Evolutionary conservation across 2,329 filamentous ascomycete genomes (phyloP).

Genomic region (Diaporthe batatas): DNA sequence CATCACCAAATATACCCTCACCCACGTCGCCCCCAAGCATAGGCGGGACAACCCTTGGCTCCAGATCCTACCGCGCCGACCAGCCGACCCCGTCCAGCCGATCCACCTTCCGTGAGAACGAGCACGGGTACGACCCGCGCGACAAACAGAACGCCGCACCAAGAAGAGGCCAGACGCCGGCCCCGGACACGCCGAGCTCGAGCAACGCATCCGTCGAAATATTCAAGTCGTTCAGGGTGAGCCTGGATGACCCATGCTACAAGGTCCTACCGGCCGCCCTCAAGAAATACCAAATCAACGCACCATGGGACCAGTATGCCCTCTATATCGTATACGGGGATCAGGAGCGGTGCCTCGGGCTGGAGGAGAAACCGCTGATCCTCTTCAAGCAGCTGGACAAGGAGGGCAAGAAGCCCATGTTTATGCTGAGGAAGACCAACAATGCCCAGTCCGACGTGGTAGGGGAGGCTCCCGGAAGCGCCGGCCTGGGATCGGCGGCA

Average conservation of each 20-base stretch:
- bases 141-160: constrained; percentile 58
- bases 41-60: constrained; percentile 66
- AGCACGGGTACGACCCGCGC: constrained; percentile 56
- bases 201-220: constrained; percentile 82
- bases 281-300: constrained; percentile 98
- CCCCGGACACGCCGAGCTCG: constrained; percentile 70
- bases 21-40: constrained; percentile 75
- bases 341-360: constrained; percentile 90
- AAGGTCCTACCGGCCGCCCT: constrained; percentile 96
- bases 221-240: constrained; percentile 98
- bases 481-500: constrained; percentile 61
- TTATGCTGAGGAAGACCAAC: constrained; percentile 86
- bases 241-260: constrained; percentile 97
- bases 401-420: constrained; percentile 99
- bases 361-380: constrained; percentile 94
- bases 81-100: constrained; percentile 67
- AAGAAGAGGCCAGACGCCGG: constrained; percentile 72
- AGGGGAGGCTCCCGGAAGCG: constrained; percentile 65
- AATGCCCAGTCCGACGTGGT: constrained; percentile 62
- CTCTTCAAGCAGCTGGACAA: constrained; percentile 97
- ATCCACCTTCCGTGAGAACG: constrained; percentile 67
- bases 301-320: constrained; percentile 97
- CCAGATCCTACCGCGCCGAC: constrained; percentile 71
- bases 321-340: constrained; percentile 99
- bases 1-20: constrained; percentile 77